Evolutionary conservation across 2,329 filamentous ascomycete species (phyloP), one percentile per base, ranked within the genome.

Genomic region (Exophiala aquamarina): DNA sequence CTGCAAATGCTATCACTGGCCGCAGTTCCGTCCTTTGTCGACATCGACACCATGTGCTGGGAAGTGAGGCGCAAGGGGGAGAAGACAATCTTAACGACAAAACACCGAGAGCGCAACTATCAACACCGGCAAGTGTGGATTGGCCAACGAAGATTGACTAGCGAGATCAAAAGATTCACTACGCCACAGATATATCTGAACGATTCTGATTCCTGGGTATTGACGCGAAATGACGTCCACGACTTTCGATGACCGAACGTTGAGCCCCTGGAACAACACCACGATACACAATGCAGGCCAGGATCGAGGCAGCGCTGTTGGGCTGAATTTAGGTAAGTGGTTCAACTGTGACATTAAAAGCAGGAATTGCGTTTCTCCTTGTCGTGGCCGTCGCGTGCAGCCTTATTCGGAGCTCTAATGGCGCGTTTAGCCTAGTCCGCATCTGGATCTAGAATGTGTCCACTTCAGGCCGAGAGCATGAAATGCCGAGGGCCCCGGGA

Each of bases 1-100:
- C 31, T 60, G 26, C 44, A 55, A 23, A 37, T 49, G n/a, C 29
- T 59, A 11, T 49, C 52, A 14, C 54, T 59, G 18, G 50, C 54
- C 11, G 50, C 53, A 0, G 44, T 40, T 14, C 50, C 53, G 23
- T 49, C 44, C 9, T 38, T 50, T 15, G 28, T 45, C 15, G 39
- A 50, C 13, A 47, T 51, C n/a, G 44, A 57, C 32, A 54, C 58
- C 18, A 59, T 58, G 55, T 51, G 45, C 21, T 60, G 58, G 58
- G 41, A 52, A 14, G 56, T 58, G 17, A 46, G 41, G 14, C 33
- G 34, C n/a, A 43, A 38, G 17, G 56, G 56, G 6, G 40, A 48
- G n/a, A 52, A 50, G 33, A 59, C 49, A 6, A 41, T 60, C 6
- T 41, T 60, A 31, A 58, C 48, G 10, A 58, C 56, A 9, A 50